phyloP scores from a whole-genome alignment of 176 grass and related monocot species.

The Canna indica region DNA sequence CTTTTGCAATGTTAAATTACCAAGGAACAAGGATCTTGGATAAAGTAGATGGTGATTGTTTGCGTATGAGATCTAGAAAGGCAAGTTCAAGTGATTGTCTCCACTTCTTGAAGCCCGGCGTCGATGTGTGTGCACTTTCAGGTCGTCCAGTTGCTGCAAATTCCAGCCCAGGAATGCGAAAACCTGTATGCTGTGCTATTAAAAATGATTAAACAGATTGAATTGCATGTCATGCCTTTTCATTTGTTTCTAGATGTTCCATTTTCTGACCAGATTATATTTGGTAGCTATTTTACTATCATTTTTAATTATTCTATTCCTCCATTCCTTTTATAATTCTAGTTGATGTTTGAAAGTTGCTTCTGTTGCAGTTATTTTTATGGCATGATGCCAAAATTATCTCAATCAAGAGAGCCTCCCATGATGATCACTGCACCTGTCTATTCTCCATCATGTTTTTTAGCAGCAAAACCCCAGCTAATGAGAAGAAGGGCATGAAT shows the following conservation, averaged over 20 bases:
- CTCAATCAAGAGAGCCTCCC: conserved; percentile 41
- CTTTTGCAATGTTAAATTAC: conserved; percentile 33
- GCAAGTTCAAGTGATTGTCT: conserved; percentile 48
- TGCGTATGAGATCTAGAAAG: conserved; percentile 58
- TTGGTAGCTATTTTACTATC: not conserved
- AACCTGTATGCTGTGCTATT: conserved; percentile 35
- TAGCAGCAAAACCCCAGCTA: conserved; percentile 26
- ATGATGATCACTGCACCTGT: conserved; percentile 39
- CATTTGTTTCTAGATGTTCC: not conserved
- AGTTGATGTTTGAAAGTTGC: not conserved
- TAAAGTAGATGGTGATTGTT: conserved; percentile 35
- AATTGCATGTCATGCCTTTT: not conserved
- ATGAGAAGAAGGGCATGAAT: conserved; percentile 23
- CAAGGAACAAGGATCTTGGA: conserved; percentile 24
- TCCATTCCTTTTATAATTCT: not conserved
- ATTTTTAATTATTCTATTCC: not conserved
- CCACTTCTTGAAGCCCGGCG: conserved; percentile 47
- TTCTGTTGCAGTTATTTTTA: conserved; percentile 26
- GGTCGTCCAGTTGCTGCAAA: conserved; percentile 21
- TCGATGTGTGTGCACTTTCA: conserved; percentile 52
- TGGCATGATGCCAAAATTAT: conserved; percentile 68
- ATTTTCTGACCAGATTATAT: not conserved
- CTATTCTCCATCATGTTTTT: conserved; percentile 46
- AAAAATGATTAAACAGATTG: not conserved
- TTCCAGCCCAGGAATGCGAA: conserved; percentile 19